Evolutionary conservation across 768 basidiomycete genomes (phyloP).

Genomic region (Mycena maculata): DNA sequence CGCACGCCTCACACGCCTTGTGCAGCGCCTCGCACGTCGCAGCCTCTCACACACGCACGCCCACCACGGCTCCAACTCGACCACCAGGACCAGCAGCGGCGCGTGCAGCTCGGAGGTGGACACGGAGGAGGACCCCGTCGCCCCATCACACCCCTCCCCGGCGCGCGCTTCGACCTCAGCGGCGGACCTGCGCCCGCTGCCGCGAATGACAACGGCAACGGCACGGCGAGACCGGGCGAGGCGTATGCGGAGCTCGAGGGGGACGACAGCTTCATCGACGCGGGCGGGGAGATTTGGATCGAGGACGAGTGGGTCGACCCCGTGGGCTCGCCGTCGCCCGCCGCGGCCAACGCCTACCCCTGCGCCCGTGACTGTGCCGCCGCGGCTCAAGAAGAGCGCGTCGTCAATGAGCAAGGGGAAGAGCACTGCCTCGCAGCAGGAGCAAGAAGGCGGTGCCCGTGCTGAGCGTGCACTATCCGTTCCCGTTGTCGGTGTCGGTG

Average conservation of each 20-base stretch:
- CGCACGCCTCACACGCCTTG: conserved; percentile 23
- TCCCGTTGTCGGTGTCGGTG: conserved; percentile 64
- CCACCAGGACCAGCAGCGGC: conserved; percentile 59
- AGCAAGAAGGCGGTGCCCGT: conserved; percentile 52
- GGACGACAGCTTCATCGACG: conserved; percentile 48
- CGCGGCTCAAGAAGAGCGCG: too few species aligned
- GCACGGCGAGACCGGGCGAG: too few species aligned
- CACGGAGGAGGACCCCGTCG: conserved; percentile 79
- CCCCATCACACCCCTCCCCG: conserved; percentile 78
- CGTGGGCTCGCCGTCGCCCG: conserved; percentile 54
- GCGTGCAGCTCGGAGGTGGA: too few species aligned
- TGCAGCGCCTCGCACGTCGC: conserved; percentile 19
- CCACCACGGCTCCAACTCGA: conserved; percentile 63
- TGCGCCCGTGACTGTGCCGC: too few species aligned
- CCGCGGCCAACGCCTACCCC: too few species aligned
- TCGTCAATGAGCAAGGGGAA: conserved; percentile 47
- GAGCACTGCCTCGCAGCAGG: conserved; percentile 49
- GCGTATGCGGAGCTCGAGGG: conserved; percentile 48
- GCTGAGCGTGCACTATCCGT: conserved; percentile 67
- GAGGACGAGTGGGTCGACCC: conserved; percentile 81
- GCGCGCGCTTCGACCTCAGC: conserved; percentile 52
- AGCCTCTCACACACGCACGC: conserved; percentile 16
- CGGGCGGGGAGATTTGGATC: conserved; percentile 44
- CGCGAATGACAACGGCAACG: conserved; percentile 44
- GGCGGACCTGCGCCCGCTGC: conserved; percentile 31